Evolutionary conservation across 345 rosid species (phyloP).

Genomic region (Populus ilicifolia): DNA sequence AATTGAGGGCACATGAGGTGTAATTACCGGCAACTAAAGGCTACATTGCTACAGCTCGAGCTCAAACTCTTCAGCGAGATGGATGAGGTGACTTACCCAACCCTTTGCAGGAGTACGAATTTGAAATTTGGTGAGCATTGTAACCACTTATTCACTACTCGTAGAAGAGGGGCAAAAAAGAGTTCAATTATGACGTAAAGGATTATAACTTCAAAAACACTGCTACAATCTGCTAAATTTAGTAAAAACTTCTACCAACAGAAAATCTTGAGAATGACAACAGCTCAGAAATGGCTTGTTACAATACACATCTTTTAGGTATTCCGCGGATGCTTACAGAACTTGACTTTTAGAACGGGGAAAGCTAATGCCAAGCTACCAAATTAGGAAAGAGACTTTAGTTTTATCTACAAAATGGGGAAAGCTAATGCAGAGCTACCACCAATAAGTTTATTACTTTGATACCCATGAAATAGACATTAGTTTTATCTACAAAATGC

Average conservation of each 20-base stretch:
- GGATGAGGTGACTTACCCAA: too few species aligned
- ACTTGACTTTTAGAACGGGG: not conserved
- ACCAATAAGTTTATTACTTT: constrained; percentile 13
- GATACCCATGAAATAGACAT: constrained; percentile 2
- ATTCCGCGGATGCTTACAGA: not conserved
- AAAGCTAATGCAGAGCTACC: constrained; percentile 8
- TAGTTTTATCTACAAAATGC: constrained; percentile 35
- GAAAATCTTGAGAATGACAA: not conserved
- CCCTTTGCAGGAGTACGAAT: too few species aligned
- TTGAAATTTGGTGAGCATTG: too few species aligned
- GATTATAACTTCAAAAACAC: not conserved
- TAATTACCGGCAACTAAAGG: too few species aligned
- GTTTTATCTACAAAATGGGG: not conserved
- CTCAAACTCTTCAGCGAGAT: too few species aligned
- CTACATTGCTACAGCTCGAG: too few species aligned
- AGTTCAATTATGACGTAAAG: not conserved
- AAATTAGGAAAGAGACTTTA: not conserved
- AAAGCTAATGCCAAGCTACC: constrained; percentile 8
- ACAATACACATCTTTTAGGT: not conserved
- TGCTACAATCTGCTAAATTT: not conserved
- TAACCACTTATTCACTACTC: too few species aligned
- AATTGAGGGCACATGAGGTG: too few species aligned
- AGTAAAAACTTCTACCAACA: not conserved
- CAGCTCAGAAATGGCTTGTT: not conserved
- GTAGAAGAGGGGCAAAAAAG: too few species aligned